phyloP scores from a whole-genome alignment of 2,329 filamentous ascomycete genomes.

The Trichoderma cornu-damae region DNA sequence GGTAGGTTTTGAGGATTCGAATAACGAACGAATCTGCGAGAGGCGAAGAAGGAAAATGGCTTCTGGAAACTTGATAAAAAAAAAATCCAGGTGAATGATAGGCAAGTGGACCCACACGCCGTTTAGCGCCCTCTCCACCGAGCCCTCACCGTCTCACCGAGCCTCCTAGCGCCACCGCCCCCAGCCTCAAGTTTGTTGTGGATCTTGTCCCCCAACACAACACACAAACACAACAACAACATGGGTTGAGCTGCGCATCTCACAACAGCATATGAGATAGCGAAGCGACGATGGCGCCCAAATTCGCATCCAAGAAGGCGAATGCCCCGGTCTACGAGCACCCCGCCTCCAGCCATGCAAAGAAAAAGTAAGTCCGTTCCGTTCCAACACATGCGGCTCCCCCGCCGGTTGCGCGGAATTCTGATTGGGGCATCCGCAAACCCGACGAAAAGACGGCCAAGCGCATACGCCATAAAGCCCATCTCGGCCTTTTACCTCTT shows the following conservation, averaged over 20 bases:
- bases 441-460: conserved; percentile 43
- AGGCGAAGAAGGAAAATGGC: background rate
- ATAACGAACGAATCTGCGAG: background rate
- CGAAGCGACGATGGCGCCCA: conserved; percentile 39
- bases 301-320: conserved; percentile 23
- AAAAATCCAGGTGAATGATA: conserved; percentile 33
- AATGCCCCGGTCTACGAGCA: conserved; percentile 39
- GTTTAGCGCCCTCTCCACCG: conserved; percentile 18
- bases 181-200: background rate
- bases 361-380: conserved; percentile 51
- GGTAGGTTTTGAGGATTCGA: background rate
- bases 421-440: conserved; percentile 9
- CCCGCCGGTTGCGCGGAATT: background rate
- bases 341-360: conserved; percentile 46
- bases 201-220: conserved; percentile 23
- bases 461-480: conserved; percentile 61
- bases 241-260: conserved; percentile 26
- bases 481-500: conserved; percentile 78
- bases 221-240: too few species aligned
- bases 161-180: conserved; percentile 17
- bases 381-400: conserved; percentile 16
- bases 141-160: conserved; percentile 21
- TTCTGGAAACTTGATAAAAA: conserved; percentile 15
- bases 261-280: conserved; percentile 21
- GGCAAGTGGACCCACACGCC: conserved; percentile 19